Conservation (phyloP, 306 rosid genomes). For the Gastrolobium bilobum region DNA sequence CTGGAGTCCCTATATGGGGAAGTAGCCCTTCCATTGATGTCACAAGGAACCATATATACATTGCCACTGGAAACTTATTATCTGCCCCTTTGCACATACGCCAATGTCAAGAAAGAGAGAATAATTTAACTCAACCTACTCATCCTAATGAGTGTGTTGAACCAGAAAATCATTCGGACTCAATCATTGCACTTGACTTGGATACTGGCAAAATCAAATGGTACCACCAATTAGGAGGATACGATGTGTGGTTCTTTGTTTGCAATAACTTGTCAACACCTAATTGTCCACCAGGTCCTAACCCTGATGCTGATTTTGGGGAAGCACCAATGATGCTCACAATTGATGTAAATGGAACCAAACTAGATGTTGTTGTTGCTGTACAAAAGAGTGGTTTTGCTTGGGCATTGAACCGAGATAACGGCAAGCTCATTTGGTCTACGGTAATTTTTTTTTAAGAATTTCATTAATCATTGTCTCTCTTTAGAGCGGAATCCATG, state of each 20-base stretch:
- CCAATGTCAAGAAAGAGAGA: slow-evolving; percentile 60
- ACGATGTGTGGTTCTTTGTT: slow-evolving; percentile 64
- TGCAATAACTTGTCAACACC: slow-evolving; percentile 54
- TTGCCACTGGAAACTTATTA: slow-evolving; percentile 71
- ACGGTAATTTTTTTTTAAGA: slow-evolving; percentile 45
- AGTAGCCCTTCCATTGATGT: slow-evolving; percentile 72
- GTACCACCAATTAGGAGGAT: slow-evolving; percentile 72
- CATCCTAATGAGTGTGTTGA: slow-evolving; percentile 63
- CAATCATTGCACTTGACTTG: slow-evolving; percentile 72
- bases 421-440: slow-evolving; percentile 59
- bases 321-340: slow-evolving; percentile 74
- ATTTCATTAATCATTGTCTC: too few relatives aligned
- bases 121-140: slow-evolving; percentile 57
- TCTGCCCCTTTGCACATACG: slow-evolving; percentile 51
- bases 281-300: slow-evolving; percentile 67
- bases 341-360: slow-evolving; percentile 46
- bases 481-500: too few relatives aligned
- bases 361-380: slow-evolving; percentile 62
- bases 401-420: slow-evolving; percentile 66
- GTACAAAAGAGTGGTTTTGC: slow-evolving; percentile 76
- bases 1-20: slow-evolving; percentile 74
- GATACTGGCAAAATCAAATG: slow-evolving; percentile 59
- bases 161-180: slow-evolving; percentile 59
- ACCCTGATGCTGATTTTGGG: slow-evolving; percentile 71
- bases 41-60: slow-evolving; percentile 53